Base-by-base conservation (phyloP, 1,139 yeast species). In the Hemisphaericaspora subhashii region DNA sequence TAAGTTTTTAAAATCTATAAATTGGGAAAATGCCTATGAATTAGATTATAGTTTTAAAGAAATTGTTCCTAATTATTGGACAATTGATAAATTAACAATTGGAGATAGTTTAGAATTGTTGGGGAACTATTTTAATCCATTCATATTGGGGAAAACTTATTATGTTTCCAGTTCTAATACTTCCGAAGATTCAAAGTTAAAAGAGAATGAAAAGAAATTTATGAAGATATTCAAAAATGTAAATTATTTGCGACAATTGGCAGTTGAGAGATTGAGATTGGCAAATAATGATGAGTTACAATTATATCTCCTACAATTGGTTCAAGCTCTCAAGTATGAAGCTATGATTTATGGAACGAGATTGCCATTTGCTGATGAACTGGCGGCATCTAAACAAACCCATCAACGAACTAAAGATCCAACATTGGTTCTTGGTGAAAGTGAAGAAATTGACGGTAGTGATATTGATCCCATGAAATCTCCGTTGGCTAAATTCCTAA, bases 21-120 rank as follows among this genome's bases (percentile, higher is more conserved):
- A 89, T 50, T 86, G 97, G 88, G 87, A 81, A 32, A 94, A 89
- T 58, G 86, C 84, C 43, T 67, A 72, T 40, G 98, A 92, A 62
- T 77, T 86, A 18, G 76, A 70, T 36, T 95, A 88, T 58, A 92
- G 89, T 5, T 76, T 88, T 39, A 82, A 77, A 35, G 76, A 72
- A 45, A 67, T 72, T 8, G 57, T 72, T 15, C 76, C 76, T 0
- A 56, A 58, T 33, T 68, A 67, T 48, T 72, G 77, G 77, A 52
- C 66, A 11, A 75, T 67, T 2, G 87, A 85, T 12, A 86, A 84
- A 48, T 83, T 88, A 40, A 95, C 88, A 48, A 83, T 92, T 25
- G 96, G 92, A 38, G 98, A 92, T 60, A 96, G 98, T 0, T 68
- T 92, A 41, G 98, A 92, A 56, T 66, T 92, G 12, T 66, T 92